Conservation (phyloP, 108 stramenopile genomes). For the Cyclotella atomus region DNA sequence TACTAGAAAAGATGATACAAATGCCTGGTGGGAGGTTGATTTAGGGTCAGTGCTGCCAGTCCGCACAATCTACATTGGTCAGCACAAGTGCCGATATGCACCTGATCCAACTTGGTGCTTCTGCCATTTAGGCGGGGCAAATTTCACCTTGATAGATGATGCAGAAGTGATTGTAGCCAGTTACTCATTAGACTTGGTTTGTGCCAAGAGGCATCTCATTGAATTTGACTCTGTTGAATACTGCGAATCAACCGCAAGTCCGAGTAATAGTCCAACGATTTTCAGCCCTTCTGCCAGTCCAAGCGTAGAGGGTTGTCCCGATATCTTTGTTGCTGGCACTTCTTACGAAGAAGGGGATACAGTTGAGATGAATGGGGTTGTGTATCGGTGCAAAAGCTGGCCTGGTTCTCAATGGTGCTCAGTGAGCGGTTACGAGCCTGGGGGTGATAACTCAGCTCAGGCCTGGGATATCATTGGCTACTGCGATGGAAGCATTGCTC, state of each 20-base stretch:
- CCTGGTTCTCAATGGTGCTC: too few relatives aligned
- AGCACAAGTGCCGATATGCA: not conserved
- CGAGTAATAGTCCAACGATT: not conserved
- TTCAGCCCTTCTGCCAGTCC: too few relatives aligned
- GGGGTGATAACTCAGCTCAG: too few relatives aligned
- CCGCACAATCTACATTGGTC: not conserved
- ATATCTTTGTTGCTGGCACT: too few relatives aligned
- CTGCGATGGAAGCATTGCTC: too few relatives aligned
- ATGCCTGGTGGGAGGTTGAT: constrained; percentile 3
- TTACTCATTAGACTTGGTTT: not conserved
- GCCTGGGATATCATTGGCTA: too few relatives aligned
- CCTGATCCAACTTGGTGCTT: not conserved
- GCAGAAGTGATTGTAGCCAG: not conserved
- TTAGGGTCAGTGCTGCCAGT: too few relatives aligned
- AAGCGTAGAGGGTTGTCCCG: too few relatives aligned
- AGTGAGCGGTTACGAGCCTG: too few relatives aligned
- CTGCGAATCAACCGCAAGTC: constrained; percentile 48
- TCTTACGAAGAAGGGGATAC: too few relatives aligned
- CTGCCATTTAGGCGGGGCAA: constrained; percentile 3
- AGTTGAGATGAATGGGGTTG: too few relatives aligned
- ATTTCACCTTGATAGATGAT: not conserved
- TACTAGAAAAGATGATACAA: not conserved
- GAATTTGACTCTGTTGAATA: not conserved
- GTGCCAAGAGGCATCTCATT: not conserved
- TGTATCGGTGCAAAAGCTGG: too few relatives aligned